These are phyloP conservation scores for Striga asiatica DNA, from an alignment of 257 asterid species.

Conservation along the genomic window DNA sequence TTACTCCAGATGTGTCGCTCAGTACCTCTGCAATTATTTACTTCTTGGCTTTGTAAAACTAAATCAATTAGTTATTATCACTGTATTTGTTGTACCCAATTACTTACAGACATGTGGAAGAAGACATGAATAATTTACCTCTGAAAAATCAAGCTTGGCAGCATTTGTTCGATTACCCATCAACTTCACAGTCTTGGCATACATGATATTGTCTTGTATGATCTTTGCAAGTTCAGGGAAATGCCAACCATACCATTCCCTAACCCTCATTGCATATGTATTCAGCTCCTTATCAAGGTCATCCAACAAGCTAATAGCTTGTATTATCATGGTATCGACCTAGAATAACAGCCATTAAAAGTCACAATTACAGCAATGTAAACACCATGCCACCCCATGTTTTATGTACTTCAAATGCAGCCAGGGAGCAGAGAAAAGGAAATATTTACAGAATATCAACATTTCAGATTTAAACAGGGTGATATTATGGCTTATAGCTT, in stretches of 20 bases:
- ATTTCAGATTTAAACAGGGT: not conserved
- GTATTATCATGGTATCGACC: conserved; percentile 94
- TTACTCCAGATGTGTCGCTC: no score
- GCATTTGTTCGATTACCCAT: conserved; percentile 82
- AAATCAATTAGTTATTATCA: no score
- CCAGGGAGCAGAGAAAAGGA: not conserved
- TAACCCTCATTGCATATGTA: conserved; percentile 89
- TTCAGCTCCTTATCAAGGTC: conserved; percentile 91
- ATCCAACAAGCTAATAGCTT: conserved; percentile 85
- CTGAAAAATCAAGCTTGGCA: conserved; percentile 77
- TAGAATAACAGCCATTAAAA: conserved; percentile 13
- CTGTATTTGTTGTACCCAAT: no score
- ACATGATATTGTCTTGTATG: conserved; percentile 62
- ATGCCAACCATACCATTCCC: conserved; percentile 98
- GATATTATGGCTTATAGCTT: no score
- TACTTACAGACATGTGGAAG: not conserved
- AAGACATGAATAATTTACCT: conserved; percentile 29
- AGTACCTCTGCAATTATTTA: no score
- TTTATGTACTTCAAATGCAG: no score
- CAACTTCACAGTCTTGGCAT: conserved; percentile 71
- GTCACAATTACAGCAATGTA: no score
- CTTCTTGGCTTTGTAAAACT: no score
- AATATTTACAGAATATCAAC: not conserved
- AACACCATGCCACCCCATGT: no score
- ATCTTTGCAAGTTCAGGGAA: conserved; percentile 93